These are phyloP conservation scores for Heterobasidion parviporum DNA, from an alignment of 1,284 basidiomycete species.

Conservation along the genomic window DNA sequence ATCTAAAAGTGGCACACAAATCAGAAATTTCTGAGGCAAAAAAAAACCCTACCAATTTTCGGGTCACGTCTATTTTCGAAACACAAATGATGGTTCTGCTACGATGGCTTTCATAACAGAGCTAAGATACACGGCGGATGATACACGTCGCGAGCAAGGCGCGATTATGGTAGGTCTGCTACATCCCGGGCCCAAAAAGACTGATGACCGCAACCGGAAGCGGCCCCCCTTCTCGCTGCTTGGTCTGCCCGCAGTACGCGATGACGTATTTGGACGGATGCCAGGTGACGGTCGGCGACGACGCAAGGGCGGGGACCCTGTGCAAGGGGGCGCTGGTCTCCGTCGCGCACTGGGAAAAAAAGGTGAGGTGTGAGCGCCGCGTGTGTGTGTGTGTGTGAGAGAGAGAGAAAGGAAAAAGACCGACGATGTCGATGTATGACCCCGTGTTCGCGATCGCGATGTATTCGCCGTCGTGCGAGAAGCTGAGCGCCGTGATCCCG, in stretches of 20 bases:
- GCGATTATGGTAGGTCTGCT: background rate
- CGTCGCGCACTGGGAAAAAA: conserved; percentile 51
- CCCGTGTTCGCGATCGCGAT: conserved; percentile 65
- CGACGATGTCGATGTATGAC: conserved; percentile 69
- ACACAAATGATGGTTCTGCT: too few relatives aligned
- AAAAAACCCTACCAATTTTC: too few relatives aligned
- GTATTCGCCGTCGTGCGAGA: conserved; percentile 75
- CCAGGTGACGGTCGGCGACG: conserved; percentile 66
- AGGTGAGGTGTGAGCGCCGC: background rate
- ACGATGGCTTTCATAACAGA: too few relatives aligned
- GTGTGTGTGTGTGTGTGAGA: too few relatives aligned
- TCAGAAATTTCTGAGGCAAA: too few relatives aligned
- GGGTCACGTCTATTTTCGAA: too few relatives aligned
- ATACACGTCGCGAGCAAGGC: background rate
- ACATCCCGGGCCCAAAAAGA: conserved; percentile 53
- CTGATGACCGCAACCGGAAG: conserved; percentile 58
- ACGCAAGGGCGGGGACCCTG: conserved; percentile 56
- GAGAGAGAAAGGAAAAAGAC: conserved; percentile 9
- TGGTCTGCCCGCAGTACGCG: conserved; percentile 71
- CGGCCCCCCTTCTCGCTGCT: conserved; percentile 49
- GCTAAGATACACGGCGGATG: too few relatives aligned
- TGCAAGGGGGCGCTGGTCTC: conserved; percentile 65
- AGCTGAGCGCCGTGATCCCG: conserved; percentile 66
- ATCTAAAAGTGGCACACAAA: too few relatives aligned
- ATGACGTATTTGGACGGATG: conserved; percentile 71